Percentiles rank a stretch among this genome's conserved stretches.
phyloP scores from a whole-genome alignment of 345 rosid genomes.

The Brassica cretica region DNA sequence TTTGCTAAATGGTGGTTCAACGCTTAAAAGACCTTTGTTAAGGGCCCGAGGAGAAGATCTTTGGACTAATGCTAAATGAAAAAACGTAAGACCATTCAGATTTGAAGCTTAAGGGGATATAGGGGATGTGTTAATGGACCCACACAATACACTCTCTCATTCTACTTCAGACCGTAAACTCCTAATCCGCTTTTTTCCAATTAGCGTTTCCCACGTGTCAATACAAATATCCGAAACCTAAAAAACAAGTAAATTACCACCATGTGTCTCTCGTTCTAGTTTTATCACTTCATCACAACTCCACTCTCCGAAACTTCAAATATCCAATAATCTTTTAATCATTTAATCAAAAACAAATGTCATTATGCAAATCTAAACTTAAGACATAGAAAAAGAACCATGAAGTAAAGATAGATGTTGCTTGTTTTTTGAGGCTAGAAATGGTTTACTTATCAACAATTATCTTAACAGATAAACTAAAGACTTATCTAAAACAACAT shows the following conservation, averaged over 20 bases:
- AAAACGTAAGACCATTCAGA: slow-evolving; percentile 21
- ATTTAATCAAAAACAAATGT: slow-evolving; percentile 11
- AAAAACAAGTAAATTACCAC: slow-evolving; percentile 41
- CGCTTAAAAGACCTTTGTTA: not conserved
- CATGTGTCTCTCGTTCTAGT: slow-evolving; percentile 53
- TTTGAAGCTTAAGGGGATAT: slow-evolving; percentile 18
- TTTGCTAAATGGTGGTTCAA: not conserved
- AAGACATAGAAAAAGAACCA: slow-evolving; percentile 41
- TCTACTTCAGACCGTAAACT: slow-evolving; percentile 54
- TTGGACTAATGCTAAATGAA: slow-evolving; percentile 7
- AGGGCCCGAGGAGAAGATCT: not conserved
- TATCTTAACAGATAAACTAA: not conserved
- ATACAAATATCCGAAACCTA: slow-evolving; percentile 48
- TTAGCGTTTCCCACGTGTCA: slow-evolving; percentile 49
- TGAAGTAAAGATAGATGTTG: slow-evolving; percentile 18
- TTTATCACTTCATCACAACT: slow-evolving; percentile 58
- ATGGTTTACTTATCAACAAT: slow-evolving; percentile 16
- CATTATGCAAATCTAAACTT: slow-evolving; percentile 26
- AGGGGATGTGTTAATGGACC: slow-evolving; percentile 21
- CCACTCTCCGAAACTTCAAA: slow-evolving; percentile 28
- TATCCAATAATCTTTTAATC: slow-evolving; percentile 8
- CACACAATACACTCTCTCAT: slow-evolving; percentile 23
- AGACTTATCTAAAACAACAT: slow-evolving; percentile 24
- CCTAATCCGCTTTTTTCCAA: slow-evolving; percentile 58
- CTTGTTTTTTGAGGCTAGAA: slow-evolving; percentile 18